Evolutionary conservation across 306 rosid species (phyloP).

Genomic region (Hylodesmum podocarpum): DNA sequence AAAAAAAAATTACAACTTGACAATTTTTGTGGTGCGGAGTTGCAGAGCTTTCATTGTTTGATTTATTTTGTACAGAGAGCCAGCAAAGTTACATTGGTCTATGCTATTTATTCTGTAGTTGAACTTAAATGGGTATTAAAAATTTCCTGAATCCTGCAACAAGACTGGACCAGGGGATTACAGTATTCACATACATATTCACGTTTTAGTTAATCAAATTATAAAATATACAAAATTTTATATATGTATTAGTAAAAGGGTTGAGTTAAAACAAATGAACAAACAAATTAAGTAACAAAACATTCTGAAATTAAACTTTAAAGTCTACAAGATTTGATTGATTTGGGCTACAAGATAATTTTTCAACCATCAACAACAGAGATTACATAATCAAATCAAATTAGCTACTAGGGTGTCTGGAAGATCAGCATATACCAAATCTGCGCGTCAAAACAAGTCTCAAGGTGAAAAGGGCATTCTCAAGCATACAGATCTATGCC

Average conservation of each 20-base stretch:
- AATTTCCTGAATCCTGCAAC: not conserved
- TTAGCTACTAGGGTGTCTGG: not conserved
- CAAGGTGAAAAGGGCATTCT: constrained; percentile 1
- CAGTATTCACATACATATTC: no score
- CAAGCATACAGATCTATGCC: constrained; percentile 77
- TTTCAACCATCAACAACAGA: not conserved
- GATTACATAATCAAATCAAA: constrained; percentile 20
- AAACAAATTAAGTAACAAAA: not conserved
- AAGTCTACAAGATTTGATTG: not conserved
- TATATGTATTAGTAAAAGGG: not conserved
- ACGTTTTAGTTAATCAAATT: no score
- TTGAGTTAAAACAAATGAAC: not conserved
- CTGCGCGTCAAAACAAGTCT: constrained; percentile 5
- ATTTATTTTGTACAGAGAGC: no score
- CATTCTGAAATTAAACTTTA: not conserved
- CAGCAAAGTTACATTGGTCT: no score
- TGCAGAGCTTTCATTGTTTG: not conserved
- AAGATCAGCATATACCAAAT: not conserved
- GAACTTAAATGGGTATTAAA: not conserved
- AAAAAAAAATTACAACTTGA: no score
- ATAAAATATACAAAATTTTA: no score
- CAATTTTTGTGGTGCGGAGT: not conserved
- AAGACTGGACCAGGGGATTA: no score
- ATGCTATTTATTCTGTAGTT: no score
- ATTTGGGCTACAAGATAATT: not conserved